Conservation (phyloP, 768 basidiomycete genomes). For the Termitomyces sp. region DNA sequence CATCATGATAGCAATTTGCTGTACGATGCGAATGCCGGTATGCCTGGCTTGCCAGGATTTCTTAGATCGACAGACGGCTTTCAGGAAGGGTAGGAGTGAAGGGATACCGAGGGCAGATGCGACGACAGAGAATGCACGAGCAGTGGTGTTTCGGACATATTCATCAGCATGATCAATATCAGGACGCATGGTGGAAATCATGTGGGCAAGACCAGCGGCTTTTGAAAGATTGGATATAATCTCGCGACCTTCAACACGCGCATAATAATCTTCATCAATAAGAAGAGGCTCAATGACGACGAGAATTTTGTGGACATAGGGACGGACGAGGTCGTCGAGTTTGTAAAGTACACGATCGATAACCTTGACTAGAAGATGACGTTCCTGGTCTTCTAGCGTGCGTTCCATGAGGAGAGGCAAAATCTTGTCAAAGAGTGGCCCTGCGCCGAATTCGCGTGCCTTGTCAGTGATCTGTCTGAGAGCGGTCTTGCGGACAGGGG, state of each 20-base stretch:
- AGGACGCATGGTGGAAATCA: slow-evolving; percentile 99
- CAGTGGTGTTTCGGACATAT: slow-evolving; percentile 98
- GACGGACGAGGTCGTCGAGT: slow-evolving; percentile 96
- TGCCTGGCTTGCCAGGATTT: slow-evolving; percentile 99
- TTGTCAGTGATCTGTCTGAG: slow-evolving; percentile 98
- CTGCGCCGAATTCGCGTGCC: slow-evolving; percentile 96
- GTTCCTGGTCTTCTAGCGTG: slow-evolving; percentile 96
- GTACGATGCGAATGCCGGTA: slow-evolving; percentile 98
- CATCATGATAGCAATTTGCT: slow-evolving; percentile 99
- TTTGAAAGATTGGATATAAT: slow-evolving; percentile 99
- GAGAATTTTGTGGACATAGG: slow-evolving; percentile 98
- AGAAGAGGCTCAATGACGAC: slow-evolving; percentile 99
- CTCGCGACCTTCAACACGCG: slow-evolving; percentile 96
- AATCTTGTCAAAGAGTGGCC: slow-evolving; percentile 98
- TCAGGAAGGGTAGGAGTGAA: slow-evolving; percentile 94
- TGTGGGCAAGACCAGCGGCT: slow-evolving; percentile 97
- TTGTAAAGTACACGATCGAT: slow-evolving; percentile 99
- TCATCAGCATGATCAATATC: slow-evolving; percentile 99
- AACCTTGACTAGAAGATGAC: slow-evolving; percentile 96
- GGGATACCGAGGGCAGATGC: slow-evolving; percentile 98
- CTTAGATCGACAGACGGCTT: slow-evolving; percentile 97
- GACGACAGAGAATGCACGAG: slow-evolving; percentile 97
- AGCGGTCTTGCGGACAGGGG: slow-evolving; percentile 96
- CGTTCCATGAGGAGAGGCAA: slow-evolving; percentile 97
- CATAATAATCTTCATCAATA: slow-evolving; percentile 97